Base-by-base conservation (phyloP, 2,329 filamentous ascomycete genomes). In the Leptographium wingfieldii region DNA sequence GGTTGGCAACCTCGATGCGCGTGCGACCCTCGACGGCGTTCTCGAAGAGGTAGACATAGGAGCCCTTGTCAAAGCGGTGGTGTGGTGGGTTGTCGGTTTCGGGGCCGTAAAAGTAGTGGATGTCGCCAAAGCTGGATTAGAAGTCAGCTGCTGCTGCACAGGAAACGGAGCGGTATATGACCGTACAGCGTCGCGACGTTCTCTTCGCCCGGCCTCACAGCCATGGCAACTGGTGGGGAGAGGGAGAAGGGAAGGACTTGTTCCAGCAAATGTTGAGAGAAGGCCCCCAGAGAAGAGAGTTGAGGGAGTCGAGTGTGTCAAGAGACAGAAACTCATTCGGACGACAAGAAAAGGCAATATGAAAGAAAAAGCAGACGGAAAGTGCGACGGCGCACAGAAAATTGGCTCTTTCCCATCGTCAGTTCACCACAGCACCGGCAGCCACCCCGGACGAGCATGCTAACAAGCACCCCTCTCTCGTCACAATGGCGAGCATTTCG, bases 1-100 rank as follows among this genome's bases (percentile, higher is more conserved):
- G 77, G 67, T 92, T 92, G 52, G 88, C 88, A 63, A 92, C 76
- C 72, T 92, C 88, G 64, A 92, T 75, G 65, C 88, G 85, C 64
- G 86, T 86, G 62, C 82, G 79, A 63, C 83, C 78, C 65, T 85
- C 81, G 62, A 76, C 76, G 14, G 86, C 80, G 69, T 89, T 87
- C 71, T 91, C 86, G 70, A 90, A 91, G 6, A 92, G 76, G 69
- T 92, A 92, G 60, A 92, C 80, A 70, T 92, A 92, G 9, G 87
- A 91, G 55, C 84, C 81, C 70, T 87, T 88, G 71, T 90, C 85
- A 71, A 92, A 92, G 57, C 88, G 84, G 71, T 92, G 86, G 70
- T 92, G 88, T n/a, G 79, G 82, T 35, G 88, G 87, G 60, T 80
- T 83, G 60, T 79, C 76, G 6, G 78, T 77, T 2, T 85, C 84